Conservation (phyloP, 23 red algal genomes). For the Gracilaria gracilis region DNA sequence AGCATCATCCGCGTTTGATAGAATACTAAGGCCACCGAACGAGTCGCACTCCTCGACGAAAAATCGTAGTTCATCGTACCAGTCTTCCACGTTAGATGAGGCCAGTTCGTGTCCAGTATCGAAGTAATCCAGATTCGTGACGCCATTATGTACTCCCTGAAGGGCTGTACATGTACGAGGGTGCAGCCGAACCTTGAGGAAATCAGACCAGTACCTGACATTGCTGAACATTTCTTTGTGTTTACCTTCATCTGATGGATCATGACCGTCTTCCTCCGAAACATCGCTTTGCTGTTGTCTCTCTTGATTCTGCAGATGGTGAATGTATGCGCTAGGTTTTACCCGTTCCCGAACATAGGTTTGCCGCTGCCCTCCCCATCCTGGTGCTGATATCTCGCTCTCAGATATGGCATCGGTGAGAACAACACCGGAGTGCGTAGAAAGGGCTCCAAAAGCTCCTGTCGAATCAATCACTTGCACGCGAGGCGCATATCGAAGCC, state of each 20-base stretch:
- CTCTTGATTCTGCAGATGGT: slow-evolving; percentile 38
- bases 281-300: background rate
- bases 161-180: slow-evolving; percentile 44
- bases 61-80: slow-evolving; percentile 56
- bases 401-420: slow-evolving; percentile 13
- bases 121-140: slow-evolving; percentile 40
- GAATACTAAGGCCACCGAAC: slow-evolving; percentile 54
- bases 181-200: slow-evolving; percentile 50
- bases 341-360: slow-evolving; percentile 27
- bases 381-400: slow-evolving; percentile 8
- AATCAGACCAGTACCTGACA: slow-evolving; percentile 62
- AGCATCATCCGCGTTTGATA: slow-evolving; percentile 47
- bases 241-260: background rate
- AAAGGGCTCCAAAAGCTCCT: slow-evolving; percentile 68
- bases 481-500: slow-evolving; percentile 55
- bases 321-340: slow-evolving; percentile 28
- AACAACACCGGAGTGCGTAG: slow-evolving; percentile 49
- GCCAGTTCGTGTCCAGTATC: slow-evolving; percentile 47
- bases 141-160: slow-evolving; percentile 34
- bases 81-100: slow-evolving; percentile 33
- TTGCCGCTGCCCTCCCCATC: slow-evolving; percentile 30
- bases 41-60: slow-evolving; percentile 73
- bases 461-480: slow-evolving; percentile 57
- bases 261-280: background rate
- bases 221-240: background rate